phyloP scores from a whole-genome alignment of 768 basidiomycete species.

The Amyloporia xantha region DNA sequence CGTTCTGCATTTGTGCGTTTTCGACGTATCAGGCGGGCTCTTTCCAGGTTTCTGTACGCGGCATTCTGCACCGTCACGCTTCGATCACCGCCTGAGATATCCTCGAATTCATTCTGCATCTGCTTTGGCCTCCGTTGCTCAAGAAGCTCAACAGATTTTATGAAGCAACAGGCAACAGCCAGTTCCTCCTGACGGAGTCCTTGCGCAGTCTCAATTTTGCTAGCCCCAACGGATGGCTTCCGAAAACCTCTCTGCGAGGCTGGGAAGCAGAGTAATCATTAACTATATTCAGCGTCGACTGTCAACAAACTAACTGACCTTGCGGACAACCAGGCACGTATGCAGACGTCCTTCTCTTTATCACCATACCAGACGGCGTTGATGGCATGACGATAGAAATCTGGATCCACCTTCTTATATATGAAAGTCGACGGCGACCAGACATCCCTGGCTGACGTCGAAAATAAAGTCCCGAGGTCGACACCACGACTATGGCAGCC shows the following conservation, averaged over 20 bases:
- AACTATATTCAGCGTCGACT: background rate
- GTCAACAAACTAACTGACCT: conserved; percentile 18
- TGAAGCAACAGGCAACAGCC: conserved; percentile 23
- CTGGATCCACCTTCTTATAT: conserved; percentile 9
- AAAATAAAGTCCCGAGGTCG: conserved; percentile 30
- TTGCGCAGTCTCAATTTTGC: conserved; percentile 12
- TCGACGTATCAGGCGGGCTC: conserved; percentile 36
- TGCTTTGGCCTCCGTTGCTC: conserved; percentile 30
- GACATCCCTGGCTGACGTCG: conserved; percentile 12
- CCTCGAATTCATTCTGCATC: conserved; percentile 28
- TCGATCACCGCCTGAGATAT: conserved; percentile 22
- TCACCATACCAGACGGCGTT: conserved; percentile 27
- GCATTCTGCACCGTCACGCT: conserved; percentile 29
- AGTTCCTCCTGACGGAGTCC: conserved; percentile 24
- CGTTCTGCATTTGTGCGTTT: conserved; percentile 33
- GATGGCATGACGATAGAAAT: conserved; percentile 11
- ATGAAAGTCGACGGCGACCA: conserved; percentile 25
- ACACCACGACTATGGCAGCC: conserved; percentile 27
- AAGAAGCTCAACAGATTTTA: conserved; percentile 28
- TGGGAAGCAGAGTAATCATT: background rate
- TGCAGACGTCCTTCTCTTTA: conserved; percentile 22
- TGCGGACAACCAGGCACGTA: conserved; percentile 35
- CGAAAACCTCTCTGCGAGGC: conserved; percentile 18
- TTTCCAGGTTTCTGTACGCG: conserved; percentile 33
- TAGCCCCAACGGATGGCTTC: conserved; percentile 5